Conservation (phyloP, 345 rosid genomes). For the Populus tremula region DNA sequence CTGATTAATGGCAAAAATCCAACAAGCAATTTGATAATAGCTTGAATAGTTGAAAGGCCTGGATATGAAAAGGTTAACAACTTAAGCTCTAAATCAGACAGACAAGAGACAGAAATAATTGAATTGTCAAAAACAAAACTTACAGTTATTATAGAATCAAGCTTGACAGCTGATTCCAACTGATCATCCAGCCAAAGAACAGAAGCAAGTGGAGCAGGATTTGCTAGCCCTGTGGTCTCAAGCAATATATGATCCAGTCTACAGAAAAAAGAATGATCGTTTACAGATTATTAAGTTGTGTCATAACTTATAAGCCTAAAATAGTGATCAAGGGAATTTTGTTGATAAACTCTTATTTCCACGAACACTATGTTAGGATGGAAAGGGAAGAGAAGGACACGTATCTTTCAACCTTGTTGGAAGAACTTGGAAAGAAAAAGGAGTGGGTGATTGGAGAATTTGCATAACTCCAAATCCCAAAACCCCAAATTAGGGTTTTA, state of each 20-base stretch:
- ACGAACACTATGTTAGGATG: neutral
- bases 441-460: neutral
- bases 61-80: neutral
- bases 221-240: conserved; percentile 98
- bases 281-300: conserved; percentile 3
- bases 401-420: neutral
- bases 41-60: neutral
- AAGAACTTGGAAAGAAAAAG: neutral
- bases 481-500: neutral
- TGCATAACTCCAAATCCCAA: neutral
- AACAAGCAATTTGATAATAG: neutral
- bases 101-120: neutral
- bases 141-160: conserved; percentile 87
- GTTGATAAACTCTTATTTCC: neutral
- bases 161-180: conserved; percentile 81
- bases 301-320: neutral
- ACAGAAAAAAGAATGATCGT: conserved; percentile 14
- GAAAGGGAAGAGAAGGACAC: neutral
- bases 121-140: conserved; percentile 22
- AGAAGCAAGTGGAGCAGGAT: conserved; percentile 92
- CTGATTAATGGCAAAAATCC: neutral
- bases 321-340: neutral
- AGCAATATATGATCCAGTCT: conserved; percentile 91
- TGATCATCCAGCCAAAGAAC: conserved; percentile 97
- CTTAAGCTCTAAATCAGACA: neutral